These are phyloP conservation scores for Penicillium odoratum DNA, from an alignment of 495 filamentous ascomycete species.

Conservation along the genomic window DNA sequence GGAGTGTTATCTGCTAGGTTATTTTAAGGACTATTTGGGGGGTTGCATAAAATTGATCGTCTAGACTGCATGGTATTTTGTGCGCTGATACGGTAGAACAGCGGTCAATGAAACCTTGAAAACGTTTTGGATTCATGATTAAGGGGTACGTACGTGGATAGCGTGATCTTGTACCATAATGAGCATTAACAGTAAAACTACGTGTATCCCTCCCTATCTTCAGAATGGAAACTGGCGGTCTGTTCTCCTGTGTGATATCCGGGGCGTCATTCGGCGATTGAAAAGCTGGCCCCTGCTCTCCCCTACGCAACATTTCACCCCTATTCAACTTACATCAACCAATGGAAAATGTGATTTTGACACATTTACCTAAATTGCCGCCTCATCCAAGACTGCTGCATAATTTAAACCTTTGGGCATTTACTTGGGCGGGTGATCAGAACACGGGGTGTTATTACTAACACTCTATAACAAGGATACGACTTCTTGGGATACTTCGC, in stretches of 20 bases:
- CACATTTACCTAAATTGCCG: constrained; percentile 1
- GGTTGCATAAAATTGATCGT: constrained; percentile 1
- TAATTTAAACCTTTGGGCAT: neutral
- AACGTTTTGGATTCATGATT: neutral
- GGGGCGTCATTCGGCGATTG: constrained; percentile 13
- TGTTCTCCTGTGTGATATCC: constrained; percentile 6
- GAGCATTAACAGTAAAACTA: neutral
- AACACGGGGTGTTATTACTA: neutral
- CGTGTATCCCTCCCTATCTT: neutral
- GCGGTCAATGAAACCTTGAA: constrained; percentile 3
- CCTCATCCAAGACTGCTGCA: neutral
- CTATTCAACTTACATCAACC: neutral
- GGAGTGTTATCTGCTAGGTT: neutral
- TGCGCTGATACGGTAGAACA: neutral
- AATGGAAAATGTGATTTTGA: neutral
- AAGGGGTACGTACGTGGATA: neutral
- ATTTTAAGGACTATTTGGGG: neutral
- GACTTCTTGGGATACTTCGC: no score
- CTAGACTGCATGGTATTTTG: constrained; percentile 1
- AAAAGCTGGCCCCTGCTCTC: constrained; percentile 2
- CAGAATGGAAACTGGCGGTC: constrained; percentile 3
- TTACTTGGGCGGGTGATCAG: neutral
- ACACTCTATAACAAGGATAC: no score
- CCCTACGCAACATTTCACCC: neutral
- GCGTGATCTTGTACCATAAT: constrained; percentile 1